Percentiles rank a stretch among this genome's conserved stretches.
phyloP scores from a whole-genome alignment of 1,139 yeast genomes.

The Diutina ranongensis region DNA sequence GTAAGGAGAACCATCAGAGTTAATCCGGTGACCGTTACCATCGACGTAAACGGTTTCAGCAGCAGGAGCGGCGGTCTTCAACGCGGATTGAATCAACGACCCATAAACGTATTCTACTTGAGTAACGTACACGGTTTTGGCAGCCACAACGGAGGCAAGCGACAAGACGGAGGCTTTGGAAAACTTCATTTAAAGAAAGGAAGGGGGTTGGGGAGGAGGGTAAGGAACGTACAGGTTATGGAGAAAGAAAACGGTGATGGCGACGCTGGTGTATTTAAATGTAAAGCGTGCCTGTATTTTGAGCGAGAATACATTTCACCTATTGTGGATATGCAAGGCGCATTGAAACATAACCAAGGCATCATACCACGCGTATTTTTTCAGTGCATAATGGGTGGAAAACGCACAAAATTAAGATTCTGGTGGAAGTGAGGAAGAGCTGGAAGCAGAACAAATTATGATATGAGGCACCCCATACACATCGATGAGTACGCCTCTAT shows the following conservation, averaged over 20 bases:
- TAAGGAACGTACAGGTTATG: slow-evolving; percentile 6
- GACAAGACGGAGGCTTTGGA: slow-evolving; percentile 9
- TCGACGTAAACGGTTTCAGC: slow-evolving; percentile 1
- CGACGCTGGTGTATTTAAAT: not conserved
- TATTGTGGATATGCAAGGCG: not conserved
- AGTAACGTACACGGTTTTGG: slow-evolving; percentile 17
- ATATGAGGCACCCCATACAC: not conserved
- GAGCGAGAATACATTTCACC: not conserved
- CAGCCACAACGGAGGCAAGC: slow-evolving; percentile 12
- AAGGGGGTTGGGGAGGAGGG: slow-evolving; percentile 6
- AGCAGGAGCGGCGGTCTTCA: not conserved
- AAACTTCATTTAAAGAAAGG: slow-evolving; percentile 12
- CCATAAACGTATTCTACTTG: slow-evolving; percentile 12
- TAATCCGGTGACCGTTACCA: not conserved
- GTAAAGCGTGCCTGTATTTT: not conserved
- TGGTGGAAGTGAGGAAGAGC: slow-evolving; percentile 2
- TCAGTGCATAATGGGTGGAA: too few relatives aligned
- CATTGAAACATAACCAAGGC: not conserved
- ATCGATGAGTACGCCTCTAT: not conserved
- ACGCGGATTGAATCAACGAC: not conserved
- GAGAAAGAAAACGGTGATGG: not conserved
- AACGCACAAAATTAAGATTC: too few relatives aligned
- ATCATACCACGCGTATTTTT: too few relatives aligned
- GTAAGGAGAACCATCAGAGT: not conserved
- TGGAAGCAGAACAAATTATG: not conserved